Evolutionary conservation across 164 flowering plant species (phyloP).

Genomic region (Aristolochia contorta): DNA sequence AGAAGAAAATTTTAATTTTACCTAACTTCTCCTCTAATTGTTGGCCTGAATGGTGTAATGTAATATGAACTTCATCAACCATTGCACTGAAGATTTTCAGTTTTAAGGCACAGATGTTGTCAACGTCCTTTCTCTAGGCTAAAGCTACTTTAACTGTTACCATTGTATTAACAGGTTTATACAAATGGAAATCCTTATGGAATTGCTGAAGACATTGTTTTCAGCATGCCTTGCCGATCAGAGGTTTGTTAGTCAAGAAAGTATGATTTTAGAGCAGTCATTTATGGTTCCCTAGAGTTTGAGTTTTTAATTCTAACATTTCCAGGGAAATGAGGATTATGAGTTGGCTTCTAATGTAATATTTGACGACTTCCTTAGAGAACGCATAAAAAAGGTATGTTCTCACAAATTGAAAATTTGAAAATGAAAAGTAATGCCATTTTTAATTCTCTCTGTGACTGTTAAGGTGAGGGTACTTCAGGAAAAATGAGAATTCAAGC

Average conservation of each 20-base stretch:
- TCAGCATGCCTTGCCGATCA: slow-evolving; percentile 99
- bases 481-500: too few species aligned
- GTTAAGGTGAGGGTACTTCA: too few species aligned
- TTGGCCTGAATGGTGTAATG: too few species aligned
- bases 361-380: slow-evolving; percentile 72
- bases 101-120: too few species aligned
- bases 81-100: too few species aligned
- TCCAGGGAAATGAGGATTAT: slow-evolving; percentile 89
- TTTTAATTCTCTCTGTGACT: too few species aligned
- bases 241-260: slow-evolving; percentile 31
- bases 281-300: neutral
- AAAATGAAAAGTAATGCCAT: neutral
- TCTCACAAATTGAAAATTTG: neutral
- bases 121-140: too few species aligned
- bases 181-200: slow-evolving; percentile 95
- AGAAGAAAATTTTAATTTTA: too few species aligned
- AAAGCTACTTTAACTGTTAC: too few species aligned
- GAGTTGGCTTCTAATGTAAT: slow-evolving; percentile 74
- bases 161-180: slow-evolving; percentile 48
- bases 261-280: neutral
- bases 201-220: slow-evolving; percentile 81
- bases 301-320: neutral
- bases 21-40: too few species aligned
- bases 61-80: too few species aligned
- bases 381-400: slow-evolving; percentile 60